Conservation (phyloP, 768 basidiomycete genomes). For the Amanita thiersii region DNA sequence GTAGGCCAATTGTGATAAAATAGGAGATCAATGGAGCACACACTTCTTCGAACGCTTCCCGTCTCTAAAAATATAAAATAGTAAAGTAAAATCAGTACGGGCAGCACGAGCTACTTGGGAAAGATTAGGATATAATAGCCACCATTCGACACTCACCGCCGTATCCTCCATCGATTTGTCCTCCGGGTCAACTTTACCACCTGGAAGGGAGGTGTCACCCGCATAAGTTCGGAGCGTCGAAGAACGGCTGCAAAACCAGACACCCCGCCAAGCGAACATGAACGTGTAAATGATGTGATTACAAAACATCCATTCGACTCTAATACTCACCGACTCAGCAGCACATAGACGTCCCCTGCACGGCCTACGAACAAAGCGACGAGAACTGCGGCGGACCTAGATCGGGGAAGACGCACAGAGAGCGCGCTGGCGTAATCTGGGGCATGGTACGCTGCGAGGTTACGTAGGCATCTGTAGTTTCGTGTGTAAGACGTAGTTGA, state of each 20-base stretch:
- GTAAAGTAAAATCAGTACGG: neutral
- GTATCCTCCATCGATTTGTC: slow-evolving; percentile 72
- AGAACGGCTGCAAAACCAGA: slow-evolving; percentile 52
- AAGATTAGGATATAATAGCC: neutral
- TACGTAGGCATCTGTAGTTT: slow-evolving; percentile 43
- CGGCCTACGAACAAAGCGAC: slow-evolving; percentile 83
- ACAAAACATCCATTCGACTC: slow-evolving; percentile 2
- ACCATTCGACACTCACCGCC: slow-evolving; percentile 45
- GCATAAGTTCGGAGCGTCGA: slow-evolving; percentile 68
- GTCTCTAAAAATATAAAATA: slow-evolving; percentile 36
- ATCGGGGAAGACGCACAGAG: slow-evolving; percentile 45
- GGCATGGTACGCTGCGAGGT: slow-evolving; percentile 40
- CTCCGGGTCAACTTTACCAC: slow-evolving; percentile 67
- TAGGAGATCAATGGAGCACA: slow-evolving; percentile 1
- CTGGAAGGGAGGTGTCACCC: slow-evolving; percentile 84
- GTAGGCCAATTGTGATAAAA: slow-evolving; percentile 1
- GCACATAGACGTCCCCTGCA: slow-evolving; percentile 75
- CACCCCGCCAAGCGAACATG: neutral
- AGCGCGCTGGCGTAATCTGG: slow-evolving; percentile 31
- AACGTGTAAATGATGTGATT: neutral
- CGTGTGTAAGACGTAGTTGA: neutral
- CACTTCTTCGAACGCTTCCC: slow-evolving; percentile 91
- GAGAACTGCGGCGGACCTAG: slow-evolving; percentile 65
- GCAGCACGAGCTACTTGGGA: neutral
- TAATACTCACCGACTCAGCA: slow-evolving; percentile 68